Base-by-base conservation (phyloP, 306 rosid genomes). In the Inga laurina region DNA sequence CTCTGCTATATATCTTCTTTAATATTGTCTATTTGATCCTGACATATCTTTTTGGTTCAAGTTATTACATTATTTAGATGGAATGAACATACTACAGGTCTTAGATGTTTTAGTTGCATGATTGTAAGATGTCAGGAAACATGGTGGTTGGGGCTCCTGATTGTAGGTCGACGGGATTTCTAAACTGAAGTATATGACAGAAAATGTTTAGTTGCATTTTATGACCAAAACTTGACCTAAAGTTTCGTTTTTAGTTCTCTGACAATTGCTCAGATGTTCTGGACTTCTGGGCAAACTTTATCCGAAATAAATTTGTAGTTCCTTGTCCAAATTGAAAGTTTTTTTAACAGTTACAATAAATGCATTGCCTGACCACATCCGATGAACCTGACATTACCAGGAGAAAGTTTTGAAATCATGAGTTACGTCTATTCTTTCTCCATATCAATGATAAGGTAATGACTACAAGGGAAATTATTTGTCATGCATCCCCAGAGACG, bases 1-100 rank as follows among this genome's bases (percentile, higher is more conserved):
- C 74, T 82, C 67, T 79, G 74, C 78, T 35, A 52, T 32, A 35
- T 86, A 45, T 86, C 72, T 61, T 39, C 43, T 52, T 71, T 71
- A 52, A 4, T 64, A 6, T 46, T 70, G 49, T 12, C 79, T 54
- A 59, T 79, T 71, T 18, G 54, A 74, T 46, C 64, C 61, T 37
- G 59, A 22, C 18, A 19, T 82, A 22, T 67, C 72, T 82, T 57
- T 66, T 46, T 48, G 24, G 59, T 51, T 82, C 73, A 41, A 51
- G 37, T 61, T 66, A 52, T 85, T 78, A 78, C 78, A 45, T 66
- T 39, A 65, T 73, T 78, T 78, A 48, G 79, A 56, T 12, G 54
- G 61, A 71, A 61, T 52, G 48, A 61, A 48, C 74, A 65, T 48
- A 66, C 66, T 72, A 32, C 51, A 3, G 51, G 9, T 5, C 10